A percentile compares a stretch with the other conserved stretches of the same genome.
These are phyloP conservation scores for Mycena capillaripes DNA, from an alignment of 768 basidiomycete species.

Conservation along the genomic window DNA sequence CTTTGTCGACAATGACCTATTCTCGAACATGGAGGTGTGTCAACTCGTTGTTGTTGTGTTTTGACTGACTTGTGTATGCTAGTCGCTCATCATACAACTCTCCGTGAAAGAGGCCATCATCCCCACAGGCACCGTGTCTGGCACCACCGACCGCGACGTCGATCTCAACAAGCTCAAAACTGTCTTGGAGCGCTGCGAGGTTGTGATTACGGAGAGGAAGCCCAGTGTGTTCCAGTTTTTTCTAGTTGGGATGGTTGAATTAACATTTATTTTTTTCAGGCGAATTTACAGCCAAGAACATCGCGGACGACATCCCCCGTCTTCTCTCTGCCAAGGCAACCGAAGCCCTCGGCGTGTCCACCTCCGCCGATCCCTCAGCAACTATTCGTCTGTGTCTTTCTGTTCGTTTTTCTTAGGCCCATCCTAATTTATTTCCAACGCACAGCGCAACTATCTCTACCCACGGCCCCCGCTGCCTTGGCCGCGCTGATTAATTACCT, in stretches of 20 bases:
- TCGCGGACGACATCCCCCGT: constrained; percentile 84
- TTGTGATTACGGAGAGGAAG: constrained; percentile 92
- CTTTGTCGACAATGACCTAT: constrained; percentile 94
- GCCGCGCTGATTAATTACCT: constrained; percentile 89
- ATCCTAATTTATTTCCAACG: background rate
- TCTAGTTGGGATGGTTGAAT: background rate
- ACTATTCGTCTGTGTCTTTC: constrained; percentile 67
- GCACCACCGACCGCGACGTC: constrained; percentile 84
- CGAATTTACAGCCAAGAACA: constrained; percentile 86
- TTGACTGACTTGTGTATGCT: background rate
- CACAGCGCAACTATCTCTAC: constrained; percentile 84
- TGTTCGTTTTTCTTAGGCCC: background rate
- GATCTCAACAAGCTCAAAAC: constrained; percentile 90
- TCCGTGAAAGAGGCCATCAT: constrained; percentile 97
- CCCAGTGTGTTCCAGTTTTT: constrained; percentile 59
- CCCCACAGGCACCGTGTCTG: constrained; percentile 77
- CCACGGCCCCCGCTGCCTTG: constrained; percentile 83
- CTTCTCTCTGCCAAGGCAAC: constrained; percentile 67
- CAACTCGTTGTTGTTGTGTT: constrained; percentile 25
- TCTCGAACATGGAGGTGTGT: constrained; percentile 92
- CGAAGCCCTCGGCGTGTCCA: constrained; percentile 48
- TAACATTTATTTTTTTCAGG: constrained; percentile 57
- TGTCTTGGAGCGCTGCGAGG: constrained; percentile 90
- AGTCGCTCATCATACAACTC: constrained; percentile 96
- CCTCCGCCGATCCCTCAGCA: constrained; percentile 64